Evolutionary conservation across 371 early-diverging fungal genomes (phyloP).

Genomic region (Mortierella sp.): DNA sequence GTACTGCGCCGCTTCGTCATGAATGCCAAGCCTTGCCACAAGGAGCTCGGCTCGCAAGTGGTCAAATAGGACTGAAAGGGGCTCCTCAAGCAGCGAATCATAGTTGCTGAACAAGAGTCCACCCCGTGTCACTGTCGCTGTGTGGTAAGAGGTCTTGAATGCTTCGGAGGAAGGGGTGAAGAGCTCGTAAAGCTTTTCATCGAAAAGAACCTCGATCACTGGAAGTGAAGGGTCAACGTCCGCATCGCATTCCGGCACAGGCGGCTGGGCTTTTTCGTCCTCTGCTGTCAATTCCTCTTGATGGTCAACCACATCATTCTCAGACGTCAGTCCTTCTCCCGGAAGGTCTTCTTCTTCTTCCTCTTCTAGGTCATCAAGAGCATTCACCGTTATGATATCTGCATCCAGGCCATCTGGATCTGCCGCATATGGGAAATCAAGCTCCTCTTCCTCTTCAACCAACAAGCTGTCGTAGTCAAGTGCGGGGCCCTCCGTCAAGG

Average conservation of each 20-base stretch:
- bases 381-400: too few relatives aligned
- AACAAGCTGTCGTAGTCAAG: background rate
- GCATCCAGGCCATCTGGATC: too few relatives aligned
- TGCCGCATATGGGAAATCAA: too few relatives aligned
- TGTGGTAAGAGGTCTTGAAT: conserved; percentile 10
- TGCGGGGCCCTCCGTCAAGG: background rate
- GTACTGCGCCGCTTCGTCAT: conserved; percentile 18
- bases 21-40: too few relatives aligned
- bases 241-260: conserved; percentile 3
- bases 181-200: conserved; percentile 10
- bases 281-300: background rate
- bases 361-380: too few relatives aligned
- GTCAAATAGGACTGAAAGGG: conserved; percentile 11
- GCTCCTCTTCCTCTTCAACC: background rate
- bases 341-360: too few relatives aligned
- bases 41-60: conserved; percentile 12
- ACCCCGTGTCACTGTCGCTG: background rate
- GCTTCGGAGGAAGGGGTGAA: conserved; percentile 18
- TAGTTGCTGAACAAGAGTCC: conserved; percentile 9
- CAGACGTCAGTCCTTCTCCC: too few relatives aligned
- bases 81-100: conserved; percentile 13
- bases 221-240: conserved; percentile 17
- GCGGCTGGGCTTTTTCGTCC: background rate
- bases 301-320: too few relatives aligned
- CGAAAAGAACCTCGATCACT: conserved; percentile 13